phyloP scores from a whole-genome alignment of 441 rosid genomes.

The California macrophylla region DNA sequence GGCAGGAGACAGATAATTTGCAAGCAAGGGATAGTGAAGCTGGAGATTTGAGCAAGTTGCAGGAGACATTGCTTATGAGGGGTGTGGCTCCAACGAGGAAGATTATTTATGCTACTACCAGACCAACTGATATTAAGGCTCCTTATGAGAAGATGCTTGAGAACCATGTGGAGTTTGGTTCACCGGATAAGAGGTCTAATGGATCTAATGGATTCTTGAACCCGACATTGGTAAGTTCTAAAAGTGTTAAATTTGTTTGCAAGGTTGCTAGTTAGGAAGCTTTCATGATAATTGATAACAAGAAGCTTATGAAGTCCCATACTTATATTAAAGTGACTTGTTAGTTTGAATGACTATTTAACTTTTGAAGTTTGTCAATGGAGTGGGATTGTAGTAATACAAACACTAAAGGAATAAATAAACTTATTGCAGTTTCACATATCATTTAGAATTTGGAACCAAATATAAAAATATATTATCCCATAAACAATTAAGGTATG shows the following conservation, averaged over 20 bases:
- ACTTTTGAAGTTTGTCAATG: not conserved
- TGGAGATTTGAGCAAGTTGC: slow-evolving; percentile 29
- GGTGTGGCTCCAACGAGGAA: slow-evolving; percentile 55
- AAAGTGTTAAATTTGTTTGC: not conserved
- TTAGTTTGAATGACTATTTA: not conserved
- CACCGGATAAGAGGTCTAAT: slow-evolving; percentile 61
- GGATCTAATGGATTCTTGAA: slow-evolving; percentile 80
- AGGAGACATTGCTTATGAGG: slow-evolving; percentile 54
- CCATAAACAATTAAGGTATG: not conserved
- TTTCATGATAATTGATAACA: not conserved
- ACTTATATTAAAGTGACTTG: not conserved
- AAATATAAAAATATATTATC: not conserved
- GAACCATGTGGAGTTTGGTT: slow-evolving; percentile 83
- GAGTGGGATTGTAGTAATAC: not conserved
- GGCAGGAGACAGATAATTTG: slow-evolving; percentile 32
- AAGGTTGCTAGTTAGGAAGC: not conserved
- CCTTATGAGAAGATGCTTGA: slow-evolving; percentile 96
- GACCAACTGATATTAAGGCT: slow-evolving; percentile 78
- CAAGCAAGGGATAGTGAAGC: slow-evolving; percentile 29
- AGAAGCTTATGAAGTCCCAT: not conserved
- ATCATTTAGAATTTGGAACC: not conserved
- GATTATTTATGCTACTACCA: slow-evolving; percentile 67
- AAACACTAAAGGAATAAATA: not conserved
- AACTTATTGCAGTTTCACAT: not conserved
- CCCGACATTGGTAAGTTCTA: slow-evolving; percentile 65